Base-by-base conservation (phyloP, 129 eudicot species). In the Centaurea solstitialis region DNA sequence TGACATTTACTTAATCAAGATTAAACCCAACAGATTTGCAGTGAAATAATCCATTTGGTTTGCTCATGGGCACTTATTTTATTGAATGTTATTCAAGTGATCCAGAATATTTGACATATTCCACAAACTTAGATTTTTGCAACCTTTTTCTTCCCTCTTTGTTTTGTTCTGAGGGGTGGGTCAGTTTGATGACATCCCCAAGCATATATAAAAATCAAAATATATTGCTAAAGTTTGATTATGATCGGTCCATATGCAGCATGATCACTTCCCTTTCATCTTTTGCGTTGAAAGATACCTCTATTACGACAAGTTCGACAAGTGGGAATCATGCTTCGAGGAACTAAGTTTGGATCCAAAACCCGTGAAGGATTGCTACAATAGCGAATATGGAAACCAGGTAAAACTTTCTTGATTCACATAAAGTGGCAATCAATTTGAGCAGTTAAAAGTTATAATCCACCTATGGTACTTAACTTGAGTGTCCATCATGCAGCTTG, bases 291-390 rank as follows among this genome's bases (percentile, higher is more conserved):
- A 95, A 79, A 88, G 61, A 77, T 86, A 91, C 65, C 92, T 91
- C 38, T 89, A 93, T 74, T 72, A 87, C 62, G 80, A 68, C 43
- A 87, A 91, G 23, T 88, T 76, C 57, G 78, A 85, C 18, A 74
- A 91, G 40, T 95, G 99, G 99, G 97, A 88, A 74, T 91, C 97
- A 24, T 95, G 99, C 85, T 95, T 87, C 76, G 84, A 79, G 85
- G 90, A 89, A 47, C 76, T 95, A 85, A 81, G 83, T 66, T 79
- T 93, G 86, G 94, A 95, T 83, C 83, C 97, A 53, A 62, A 77
- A 68, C 97, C 95, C n/a, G 91, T 95, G 53, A 76, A 62, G 62
- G 90, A 91, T 30, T 95, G 99, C 83, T 89, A 85, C 73, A n/a
- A 18, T 41, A 88, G 82, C n/a, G 93, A 87, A 13, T 85, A 68